Base-by-base conservation (phyloP, 2,329 filamentous ascomycete genomes). In the Alternaria atra region DNA sequence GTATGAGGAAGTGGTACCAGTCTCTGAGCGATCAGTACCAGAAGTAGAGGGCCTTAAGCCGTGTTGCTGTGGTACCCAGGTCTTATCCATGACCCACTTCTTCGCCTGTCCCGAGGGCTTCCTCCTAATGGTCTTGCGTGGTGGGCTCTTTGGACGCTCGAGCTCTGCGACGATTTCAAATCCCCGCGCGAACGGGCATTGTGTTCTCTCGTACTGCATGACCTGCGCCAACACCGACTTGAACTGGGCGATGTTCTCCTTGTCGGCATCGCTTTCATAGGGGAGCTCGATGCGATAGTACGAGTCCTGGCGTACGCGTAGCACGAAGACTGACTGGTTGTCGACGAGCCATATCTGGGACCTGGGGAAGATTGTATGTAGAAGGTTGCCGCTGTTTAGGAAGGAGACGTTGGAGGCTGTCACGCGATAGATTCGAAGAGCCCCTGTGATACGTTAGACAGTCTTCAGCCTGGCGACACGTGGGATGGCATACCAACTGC, bases 281-380 rank as follows among this genome's bases (percentile, higher is more conserved):
- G 93, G 91, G 6, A 97, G 81, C 74, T 97, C 94, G 71, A 97
- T 95, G 65, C 94, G 89, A 85, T 95, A 97, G 77, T 95, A 97
- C 43, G 91, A 90, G 30, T 94, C 90, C 44, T 90, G 87, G 23
- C 93, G 86, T 66, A 96, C 92, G 66, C 94, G 91, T 60, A 97
- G 81, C n/a, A 97, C 91, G 69, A 97, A 97, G 69, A 90, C 93
- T 40, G 90, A 90, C 57, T 89, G 86, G 58, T 92, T 91, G 76
- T 96, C 92, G 32, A 97, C 91, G 76, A 91, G 96, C 94, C 94
- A 97, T 75, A 91, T 96, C 79, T 97, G 93, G 60, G 93, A 96
- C 77, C 92, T 92, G 25, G 92, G 92, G 53, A 97, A 81, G 64
- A 97, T 95, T 10, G 94, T 91, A 71, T 95, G 92, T 17, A 97